phyloP scores from a whole-genome alignment of 805 yeast genomes.

The Candida multigemmis region DNA sequence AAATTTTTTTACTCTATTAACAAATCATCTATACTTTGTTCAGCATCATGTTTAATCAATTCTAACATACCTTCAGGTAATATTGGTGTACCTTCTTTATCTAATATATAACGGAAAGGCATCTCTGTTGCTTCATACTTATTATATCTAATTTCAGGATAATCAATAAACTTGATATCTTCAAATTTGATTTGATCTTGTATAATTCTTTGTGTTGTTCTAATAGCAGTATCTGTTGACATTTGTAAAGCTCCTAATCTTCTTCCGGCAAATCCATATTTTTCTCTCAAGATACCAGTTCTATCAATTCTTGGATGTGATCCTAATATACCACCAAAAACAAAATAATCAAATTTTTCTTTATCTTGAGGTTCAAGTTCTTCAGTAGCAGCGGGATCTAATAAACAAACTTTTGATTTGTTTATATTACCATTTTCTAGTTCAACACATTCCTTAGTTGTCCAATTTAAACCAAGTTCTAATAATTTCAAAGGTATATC shows the following conservation, averaged over 20 bases:
- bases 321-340: slow-evolving; percentile 94
- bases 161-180: slow-evolving; percentile 77
- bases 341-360: slow-evolving; percentile 68
- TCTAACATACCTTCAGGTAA: slow-evolving; percentile 89
- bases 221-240: slow-evolving; percentile 96
- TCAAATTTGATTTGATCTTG: slow-evolving; percentile 50
- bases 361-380: slow-evolving; percentile 71
- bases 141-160: slow-evolving; percentile 85
- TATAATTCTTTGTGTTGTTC: slow-evolving; percentile 81
- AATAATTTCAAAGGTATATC: slow-evolving; percentile 57
- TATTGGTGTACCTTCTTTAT: slow-evolving; percentile 59
- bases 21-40: slow-evolving; percentile 71
- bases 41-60: slow-evolving; percentile 77
- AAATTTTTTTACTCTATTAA: slow-evolving; percentile 9
- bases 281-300: slow-evolving; percentile 75
- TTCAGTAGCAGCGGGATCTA: slow-evolving; percentile 78
- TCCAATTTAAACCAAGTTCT: slow-evolving; percentile 70
- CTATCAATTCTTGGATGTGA: slow-evolving; percentile 92
- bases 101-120: slow-evolving; percentile 90
- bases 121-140: slow-evolving; percentile 91
- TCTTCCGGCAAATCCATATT: slow-evolving; percentile 81
- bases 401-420: slow-evolving; percentile 56
- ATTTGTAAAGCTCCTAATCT: slow-evolving; percentile 83
- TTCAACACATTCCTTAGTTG: slow-evolving; percentile 59
- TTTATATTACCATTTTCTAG: slow-evolving; percentile 37